Evolutionary conservation across 129 eudicot genomes (phyloP).

Genomic region (Cynara cardunculus): DNA sequence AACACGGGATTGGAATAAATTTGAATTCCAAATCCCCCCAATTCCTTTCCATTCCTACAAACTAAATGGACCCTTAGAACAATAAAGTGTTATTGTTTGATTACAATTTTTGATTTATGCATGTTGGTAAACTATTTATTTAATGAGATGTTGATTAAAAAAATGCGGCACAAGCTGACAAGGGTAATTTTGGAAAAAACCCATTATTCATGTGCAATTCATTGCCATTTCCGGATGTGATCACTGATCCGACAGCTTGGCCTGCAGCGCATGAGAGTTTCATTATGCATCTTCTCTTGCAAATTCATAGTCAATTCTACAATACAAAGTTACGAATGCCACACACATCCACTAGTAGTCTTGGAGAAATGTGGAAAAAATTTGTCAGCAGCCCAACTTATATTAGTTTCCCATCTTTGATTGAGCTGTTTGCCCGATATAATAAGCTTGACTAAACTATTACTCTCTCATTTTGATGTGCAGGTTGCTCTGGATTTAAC

Average conservation of each 20-base stretch:
- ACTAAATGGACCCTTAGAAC: too few relatives aligned
- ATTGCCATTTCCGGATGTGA: not conserved
- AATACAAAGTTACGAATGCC: not conserved
- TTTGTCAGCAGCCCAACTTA: not conserved
- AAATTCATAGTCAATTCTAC: not conserved
- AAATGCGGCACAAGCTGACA: too few relatives aligned
- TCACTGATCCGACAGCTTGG: not conserved
- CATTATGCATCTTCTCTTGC: not conserved
- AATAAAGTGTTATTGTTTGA: too few relatives aligned
- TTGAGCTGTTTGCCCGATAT: conserved; percentile 1
- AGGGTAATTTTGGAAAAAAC: too few relatives aligned
- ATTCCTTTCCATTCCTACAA: too few relatives aligned
- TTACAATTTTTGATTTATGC: too few relatives aligned
- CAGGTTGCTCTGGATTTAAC: conserved; percentile 83
- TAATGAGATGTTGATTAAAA: too few relatives aligned
- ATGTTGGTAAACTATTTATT: too few relatives aligned
- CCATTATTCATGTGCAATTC: not conserved
- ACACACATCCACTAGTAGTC: not conserved
- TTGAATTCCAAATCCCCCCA: too few relatives aligned
- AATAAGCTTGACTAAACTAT: conserved; percentile 12
- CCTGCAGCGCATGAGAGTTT: not conserved
- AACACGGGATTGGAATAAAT: too few relatives aligned
- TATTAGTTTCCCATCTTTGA: not conserved
- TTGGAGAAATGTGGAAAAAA: not conserved
- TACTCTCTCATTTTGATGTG: not conserved